Evolutionary conservation across 2,329 filamentous ascomycete genomes (phyloP).

Genomic region (Hawksworthiomyces lignivorus): DNA sequence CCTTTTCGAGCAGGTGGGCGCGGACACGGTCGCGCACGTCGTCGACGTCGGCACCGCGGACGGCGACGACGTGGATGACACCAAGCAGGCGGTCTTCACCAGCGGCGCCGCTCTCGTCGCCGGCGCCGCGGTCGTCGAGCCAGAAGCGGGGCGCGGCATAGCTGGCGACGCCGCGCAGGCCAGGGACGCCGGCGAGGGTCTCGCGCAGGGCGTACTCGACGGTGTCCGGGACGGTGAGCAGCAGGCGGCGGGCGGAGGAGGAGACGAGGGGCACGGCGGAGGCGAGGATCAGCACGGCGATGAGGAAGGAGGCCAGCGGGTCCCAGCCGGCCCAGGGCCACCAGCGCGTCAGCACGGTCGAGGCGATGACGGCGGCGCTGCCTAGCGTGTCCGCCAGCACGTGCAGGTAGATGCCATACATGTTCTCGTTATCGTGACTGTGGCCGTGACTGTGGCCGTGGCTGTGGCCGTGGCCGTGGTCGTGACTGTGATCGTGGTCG

Average conservation of each 20-base stretch:
- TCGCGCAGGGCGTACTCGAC: constrained; percentile 84
- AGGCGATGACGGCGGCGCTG: constrained; percentile 88
- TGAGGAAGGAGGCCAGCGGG: constrained; percentile 86
- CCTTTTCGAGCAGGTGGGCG: constrained; percentile 60
- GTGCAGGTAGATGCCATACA: constrained; percentile 94
- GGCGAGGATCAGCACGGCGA: constrained; percentile 87
- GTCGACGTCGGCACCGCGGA: constrained; percentile 63
- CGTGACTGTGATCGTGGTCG: constrained; percentile 22
- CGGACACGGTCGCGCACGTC: constrained; percentile 75
- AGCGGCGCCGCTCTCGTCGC: constrained; percentile 86
- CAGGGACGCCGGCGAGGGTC: constrained; percentile 73
- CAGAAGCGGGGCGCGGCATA: constrained; percentile 89
- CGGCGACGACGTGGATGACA: constrained; percentile 78
- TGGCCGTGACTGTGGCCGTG: constrained; percentile 35
- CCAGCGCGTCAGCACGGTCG: constrained; percentile 78
- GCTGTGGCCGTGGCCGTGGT: constrained; percentile 26
- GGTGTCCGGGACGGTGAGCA: constrained; percentile 77
- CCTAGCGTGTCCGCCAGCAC: constrained; percentile 91
- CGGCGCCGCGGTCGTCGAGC: constrained; percentile 62
- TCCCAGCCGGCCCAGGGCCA: constrained; percentile 93
- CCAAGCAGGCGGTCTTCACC: constrained; percentile 58
- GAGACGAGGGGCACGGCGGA: constrained; percentile 83
- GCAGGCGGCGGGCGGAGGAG: constrained; percentile 71
- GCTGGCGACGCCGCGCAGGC: constrained; percentile 73
- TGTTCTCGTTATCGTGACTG: constrained; percentile 87